phyloP scores from a whole-genome alignment of 2,329 filamentous ascomycete species.

The Aureobasidium leucospermi region DNA sequence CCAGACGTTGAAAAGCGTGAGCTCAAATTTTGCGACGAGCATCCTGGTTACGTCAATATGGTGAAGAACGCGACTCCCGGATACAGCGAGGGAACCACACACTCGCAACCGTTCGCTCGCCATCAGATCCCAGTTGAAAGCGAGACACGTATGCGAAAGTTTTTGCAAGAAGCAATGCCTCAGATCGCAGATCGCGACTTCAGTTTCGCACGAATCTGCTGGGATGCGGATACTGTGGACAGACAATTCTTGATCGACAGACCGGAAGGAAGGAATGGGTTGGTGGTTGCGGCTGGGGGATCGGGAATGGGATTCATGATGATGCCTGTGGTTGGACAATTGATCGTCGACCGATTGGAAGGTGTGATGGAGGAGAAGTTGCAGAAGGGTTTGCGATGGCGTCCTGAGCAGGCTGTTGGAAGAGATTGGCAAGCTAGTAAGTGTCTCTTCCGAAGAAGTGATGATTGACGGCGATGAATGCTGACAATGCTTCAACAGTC shows the following conservation, averaged over 20 bases:
- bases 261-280: conserved; percentile 37
- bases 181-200: conserved; percentile 44
- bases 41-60: conserved; percentile 50
- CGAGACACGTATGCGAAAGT: conserved; percentile 40
- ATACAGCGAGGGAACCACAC: conserved; percentile 22
- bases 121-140: conserved; percentile 43
- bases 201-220: conserved; percentile 47
- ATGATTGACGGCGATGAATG: background rate
- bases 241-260: conserved; percentile 46
- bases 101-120: conserved; percentile 36
- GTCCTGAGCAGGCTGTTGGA: conserved; percentile 42
- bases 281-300: conserved; percentile 45
- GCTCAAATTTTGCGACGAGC: conserved; percentile 49
- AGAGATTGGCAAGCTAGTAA: conserved; percentile 38
- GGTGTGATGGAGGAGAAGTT: conserved; percentile 36
- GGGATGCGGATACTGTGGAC: conserved; percentile 51
- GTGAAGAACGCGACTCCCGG: conserved; percentile 20
- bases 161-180: conserved; percentile 47
- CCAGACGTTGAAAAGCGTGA: conserved; percentile 40
- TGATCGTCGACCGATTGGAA: conserved; percentile 44
- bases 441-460: background rate
- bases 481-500: background rate
- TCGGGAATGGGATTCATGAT: conserved; percentile 49
- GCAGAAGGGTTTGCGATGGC: conserved; percentile 41
- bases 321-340: conserved; percentile 43